Evolutionary conservation across 2,329 filamentous ascomycete genomes (phyloP).

Genomic region (Aspergillus flavus): DNA sequence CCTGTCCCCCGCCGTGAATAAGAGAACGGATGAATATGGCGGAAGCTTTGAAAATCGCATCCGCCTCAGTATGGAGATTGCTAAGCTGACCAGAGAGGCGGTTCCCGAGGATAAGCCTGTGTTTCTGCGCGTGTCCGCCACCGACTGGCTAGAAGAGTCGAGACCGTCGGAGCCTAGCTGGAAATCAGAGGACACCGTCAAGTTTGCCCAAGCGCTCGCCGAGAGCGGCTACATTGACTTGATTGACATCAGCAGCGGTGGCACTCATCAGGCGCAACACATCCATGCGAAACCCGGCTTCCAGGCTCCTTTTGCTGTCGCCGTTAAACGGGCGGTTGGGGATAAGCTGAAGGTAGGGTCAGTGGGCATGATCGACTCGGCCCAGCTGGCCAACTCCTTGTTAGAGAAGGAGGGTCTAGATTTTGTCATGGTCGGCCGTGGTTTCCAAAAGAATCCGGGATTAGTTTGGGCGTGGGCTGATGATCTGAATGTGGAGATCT

Average conservation of each 20-base stretch:
- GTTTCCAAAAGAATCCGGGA: slow-evolving; percentile 80
- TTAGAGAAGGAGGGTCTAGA: slow-evolving; percentile 61
- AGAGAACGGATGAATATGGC: slow-evolving; percentile 62
- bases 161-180: slow-evolving; percentile 63
- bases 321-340: slow-evolving; percentile 71
- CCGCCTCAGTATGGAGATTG: slow-evolving; percentile 68
- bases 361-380: slow-evolving; percentile 73
- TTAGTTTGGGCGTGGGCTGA: slow-evolving; percentile 74
- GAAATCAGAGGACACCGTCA: slow-evolving; percentile 67
- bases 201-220: slow-evolving; percentile 68
- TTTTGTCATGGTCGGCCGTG: slow-evolving; percentile 70
- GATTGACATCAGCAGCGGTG: slow-evolving; percentile 70
- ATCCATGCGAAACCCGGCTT: slow-evolving; percentile 60
- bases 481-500: slow-evolving; percentile 69
- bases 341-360: slow-evolving; percentile 70
- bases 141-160: slow-evolving; percentile 71
- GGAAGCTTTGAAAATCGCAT: slow-evolving; percentile 64
- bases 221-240: slow-evolving; percentile 72
- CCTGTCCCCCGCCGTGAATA: slow-evolving; percentile 68
- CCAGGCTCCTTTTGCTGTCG: slow-evolving; percentile 72
- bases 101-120: slow-evolving; percentile 71
- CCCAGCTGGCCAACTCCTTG: slow-evolving; percentile 67
- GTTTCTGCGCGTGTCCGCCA: slow-evolving; percentile 70
- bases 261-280: slow-evolving; percentile 30
- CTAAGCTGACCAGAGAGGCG: slow-evolving; percentile 61